Base-by-base conservation (phyloP, 192 early-diverging fungal species). In the Radiomyces spectabilis region DNA sequence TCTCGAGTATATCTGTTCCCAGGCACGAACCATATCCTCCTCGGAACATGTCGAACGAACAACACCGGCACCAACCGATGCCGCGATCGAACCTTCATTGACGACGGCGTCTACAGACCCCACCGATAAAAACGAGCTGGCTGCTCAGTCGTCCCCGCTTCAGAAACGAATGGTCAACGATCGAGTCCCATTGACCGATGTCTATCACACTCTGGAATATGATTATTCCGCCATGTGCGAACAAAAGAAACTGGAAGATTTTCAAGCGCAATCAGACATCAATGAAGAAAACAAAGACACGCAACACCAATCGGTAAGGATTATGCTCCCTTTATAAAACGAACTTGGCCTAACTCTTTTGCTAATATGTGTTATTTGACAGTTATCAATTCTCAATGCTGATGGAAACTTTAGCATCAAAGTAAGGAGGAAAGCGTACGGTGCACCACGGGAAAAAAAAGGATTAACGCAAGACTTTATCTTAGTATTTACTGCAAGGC, bases 401-500 rank as follows among this genome's bases (percentile, higher is more conserved):
- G 43, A 52, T 16, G 46, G 46, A 32, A 57, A 64, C 21, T 64
- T 64, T 31, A 57, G 53, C 32, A 42, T 64, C 6, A 61, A 61
- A 41, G 57, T 59, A 50, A 50, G 26, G 22, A n/a, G n/a, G n/a
- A n/a, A n/a, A n/a, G n/a, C n/a, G n/a, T n/a, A n/a, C n/a, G n/a
- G n/a, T n/a, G n/a, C 21, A 39, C 29, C 5, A 27, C 53, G 5
- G 7, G 35, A 38, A 5, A 48, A 33, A 18, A 45, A 25, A 34
- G 47, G 27, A 37, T 45, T 48, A 16, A 55, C 71, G 29, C 68
- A 71, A 49, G 63, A 29, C 31, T 19, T 34, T 5, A 13, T 31
- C 80, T 55, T 76, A 89, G 63, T 88, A 91, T 59, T 67, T 94
- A 16, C 79, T 86, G 19, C 76, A 84, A 54, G 81, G 80, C 7